phyloP scores from a whole-genome alignment of 352 stramenopile species.

The Elongisporangium senticosum region DNA sequence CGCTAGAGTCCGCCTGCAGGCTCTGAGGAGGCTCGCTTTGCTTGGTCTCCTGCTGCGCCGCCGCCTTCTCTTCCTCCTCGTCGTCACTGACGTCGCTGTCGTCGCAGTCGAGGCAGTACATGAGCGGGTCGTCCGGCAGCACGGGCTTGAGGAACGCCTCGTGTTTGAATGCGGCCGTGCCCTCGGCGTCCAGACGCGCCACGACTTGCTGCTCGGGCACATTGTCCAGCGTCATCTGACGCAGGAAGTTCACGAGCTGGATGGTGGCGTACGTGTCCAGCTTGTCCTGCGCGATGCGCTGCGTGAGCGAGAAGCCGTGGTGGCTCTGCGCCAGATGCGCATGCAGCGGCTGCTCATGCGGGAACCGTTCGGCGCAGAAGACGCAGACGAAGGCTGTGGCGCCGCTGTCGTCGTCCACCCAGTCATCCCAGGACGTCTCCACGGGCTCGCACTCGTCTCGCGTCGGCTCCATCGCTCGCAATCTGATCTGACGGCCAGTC shows the following conservation, averaged over 20 bases:
- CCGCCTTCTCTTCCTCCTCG: slow-evolving; percentile 22
- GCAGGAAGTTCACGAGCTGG: slow-evolving; percentile 74
- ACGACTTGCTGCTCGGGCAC: slow-evolving; percentile 31
- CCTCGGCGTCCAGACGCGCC: slow-evolving; percentile 36
- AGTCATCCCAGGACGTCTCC: slow-evolving; percentile 79
- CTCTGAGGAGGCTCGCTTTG: slow-evolving; percentile 14
- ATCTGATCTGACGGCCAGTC: background rate
- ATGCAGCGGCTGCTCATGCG: slow-evolving; percentile 45
- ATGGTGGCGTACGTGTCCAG: slow-evolving; percentile 80
- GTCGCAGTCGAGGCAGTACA: slow-evolving; percentile 73
- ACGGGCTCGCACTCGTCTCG: slow-evolving; percentile 15
- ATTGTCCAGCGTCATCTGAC: slow-evolving; percentile 35
- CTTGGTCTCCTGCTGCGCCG: slow-evolving; percentile 23
- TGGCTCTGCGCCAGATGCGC: slow-evolving; percentile 34
- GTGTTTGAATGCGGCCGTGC: slow-evolving; percentile 44
- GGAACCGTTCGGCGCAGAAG: slow-evolving; percentile 54
- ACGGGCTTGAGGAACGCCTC: slow-evolving; percentile 76
- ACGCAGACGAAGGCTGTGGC: slow-evolving; percentile 53
- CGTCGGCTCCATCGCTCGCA: slow-evolving; percentile 2
- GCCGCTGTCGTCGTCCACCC: slow-evolving; percentile 57
- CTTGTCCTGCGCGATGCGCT: slow-evolving; percentile 38
- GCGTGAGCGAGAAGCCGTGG: slow-evolving; percentile 61
- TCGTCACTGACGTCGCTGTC: slow-evolving; percentile 51
- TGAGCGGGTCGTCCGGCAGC: slow-evolving; percentile 68
- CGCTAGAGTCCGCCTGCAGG: slow-evolving; percentile 7